Conservation (phyloP, 164 flowering plant genomes). For the Sextonia rubra region DNA sequence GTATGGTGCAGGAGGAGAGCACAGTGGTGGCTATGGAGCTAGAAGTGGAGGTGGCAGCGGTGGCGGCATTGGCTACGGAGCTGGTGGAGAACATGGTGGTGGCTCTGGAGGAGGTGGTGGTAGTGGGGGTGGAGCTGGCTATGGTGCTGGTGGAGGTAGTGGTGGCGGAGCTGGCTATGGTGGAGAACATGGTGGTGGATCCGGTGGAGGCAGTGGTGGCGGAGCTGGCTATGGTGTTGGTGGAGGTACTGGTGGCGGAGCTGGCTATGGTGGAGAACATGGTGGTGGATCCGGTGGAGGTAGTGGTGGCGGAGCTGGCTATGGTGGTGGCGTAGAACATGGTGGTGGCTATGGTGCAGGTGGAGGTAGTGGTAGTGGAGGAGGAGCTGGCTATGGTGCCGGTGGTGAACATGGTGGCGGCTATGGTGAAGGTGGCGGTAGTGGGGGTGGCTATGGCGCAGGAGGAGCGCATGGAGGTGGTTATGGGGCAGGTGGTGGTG, state of each 20-base stretch:
- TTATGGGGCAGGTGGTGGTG: constrained; percentile 16
- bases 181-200: constrained; percentile 9
- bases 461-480: constrained; percentile 25
- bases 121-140: constrained; percentile 24
- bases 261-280: constrained; percentile 23
- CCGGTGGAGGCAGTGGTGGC: constrained; percentile 14
- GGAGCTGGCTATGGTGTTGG: constrained; percentile 23
- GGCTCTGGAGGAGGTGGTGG: constrained; percentile 30
- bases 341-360: constrained; percentile 9
- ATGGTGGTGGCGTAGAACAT: neutral
- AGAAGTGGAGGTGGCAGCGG: constrained; percentile 7
- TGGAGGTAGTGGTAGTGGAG: constrained; percentile 5
- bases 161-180: constrained; percentile 6
- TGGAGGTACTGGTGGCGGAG: constrained; percentile 14
- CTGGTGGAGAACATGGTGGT: constrained; percentile 13
- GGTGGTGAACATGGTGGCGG: constrained; percentile 30
- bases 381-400: constrained; percentile 13
- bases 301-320: constrained; percentile 7
- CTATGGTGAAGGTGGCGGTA: constrained; percentile 27
- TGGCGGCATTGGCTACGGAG: constrained; percentile 16
- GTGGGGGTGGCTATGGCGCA: constrained; percentile 5
- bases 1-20: constrained; percentile 8
- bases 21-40: neutral
- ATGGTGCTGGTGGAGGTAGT: constrained; percentile 12
- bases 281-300: constrained; percentile 19